Evolutionary conservation across 345 rosid genomes (phyloP).

Genomic region (Reutealis trisperma): DNA sequence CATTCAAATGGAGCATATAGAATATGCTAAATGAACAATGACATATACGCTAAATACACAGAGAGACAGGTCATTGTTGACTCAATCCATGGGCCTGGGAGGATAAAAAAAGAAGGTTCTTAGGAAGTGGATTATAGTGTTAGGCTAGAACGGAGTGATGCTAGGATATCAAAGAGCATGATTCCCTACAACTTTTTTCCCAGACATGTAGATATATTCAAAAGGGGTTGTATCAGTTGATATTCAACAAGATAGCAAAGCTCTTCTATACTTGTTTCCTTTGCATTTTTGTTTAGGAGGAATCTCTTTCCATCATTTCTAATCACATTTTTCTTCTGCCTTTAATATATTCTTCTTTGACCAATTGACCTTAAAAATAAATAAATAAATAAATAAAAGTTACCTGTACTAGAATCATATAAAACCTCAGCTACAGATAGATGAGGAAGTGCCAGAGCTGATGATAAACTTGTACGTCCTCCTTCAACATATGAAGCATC

Average conservation of each 20-base stretch:
- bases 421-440: constrained; percentile 71
- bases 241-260: background rate
- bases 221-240: background rate
- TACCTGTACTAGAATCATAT: constrained; percentile 61
- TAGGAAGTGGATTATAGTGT: background rate
- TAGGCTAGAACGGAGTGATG: background rate
- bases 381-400: background rate
- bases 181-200: background rate
- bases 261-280: background rate
- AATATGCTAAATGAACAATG: background rate
- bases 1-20: background rate
- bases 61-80: background rate
- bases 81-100: background rate
- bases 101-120: background rate
- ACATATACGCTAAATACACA: background rate
- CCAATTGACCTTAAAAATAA: background rate
- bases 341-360: background rate
- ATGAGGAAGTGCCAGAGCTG: constrained; percentile 54
- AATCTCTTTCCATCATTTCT: background rate
- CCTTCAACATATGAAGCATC: constrained; percentile 53
- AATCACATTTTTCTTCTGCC: background rate
- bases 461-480: constrained; percentile 58
- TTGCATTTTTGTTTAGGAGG: background rate
- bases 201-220: background rate
- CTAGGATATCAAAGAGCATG: background rate